Base-by-base conservation (phyloP, 805 yeast genomes). In the Kregervanrija pseudodelftensis region DNA sequence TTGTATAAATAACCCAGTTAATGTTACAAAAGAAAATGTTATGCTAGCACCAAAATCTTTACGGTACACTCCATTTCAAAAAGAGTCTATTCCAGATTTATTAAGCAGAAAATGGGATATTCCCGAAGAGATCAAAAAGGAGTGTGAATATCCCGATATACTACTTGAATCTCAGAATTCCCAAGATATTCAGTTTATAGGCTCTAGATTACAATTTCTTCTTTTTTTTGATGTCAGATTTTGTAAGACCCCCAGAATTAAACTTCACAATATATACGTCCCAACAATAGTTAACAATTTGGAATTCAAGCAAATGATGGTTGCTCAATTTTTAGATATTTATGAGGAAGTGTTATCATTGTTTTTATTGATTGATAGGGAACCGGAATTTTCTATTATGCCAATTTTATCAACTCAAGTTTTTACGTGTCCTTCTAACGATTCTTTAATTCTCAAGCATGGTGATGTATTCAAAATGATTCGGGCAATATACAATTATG, bases 351-450 rank as follows among this genome's bases (percentile, higher is more conserved):
- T 86, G 12, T 79, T 85, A 1, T 86, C 86, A 49, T 69, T 83
- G 67, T 85, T 81, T 52, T 69, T 85, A 39, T 65, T 74, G 0
- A 67, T 79, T 50, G 99, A 93, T 57, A 73, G 96, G 48, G 98
- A 93, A 57, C 95, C 96, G 0, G 96, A 89, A 53, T 65, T 77
- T 44, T 86, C 91, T 11, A 73, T 85, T 3, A 71, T 90, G 68
- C 74, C 81, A 34, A 77, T 82, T 34, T 65, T 91, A 15, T 80
- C 95, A 0, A 80, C 91, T 0, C 99, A 93, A 63, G 66, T 93
- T 16, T 89, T 89, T 62, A 90, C 97, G 0, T 83, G 95, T 43
- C 96, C 97, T 0, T 76, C 89, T 0, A 82, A 84, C 51, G 81
- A 95, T 0, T 74, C 76, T 1, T 66, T 77, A 28, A 75, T 85